These are phyloP conservation scores for Amaranthus hypochondriacus DNA, from an alignment of 148 eudicot genomes.

Conservation along the genomic window DNA sequence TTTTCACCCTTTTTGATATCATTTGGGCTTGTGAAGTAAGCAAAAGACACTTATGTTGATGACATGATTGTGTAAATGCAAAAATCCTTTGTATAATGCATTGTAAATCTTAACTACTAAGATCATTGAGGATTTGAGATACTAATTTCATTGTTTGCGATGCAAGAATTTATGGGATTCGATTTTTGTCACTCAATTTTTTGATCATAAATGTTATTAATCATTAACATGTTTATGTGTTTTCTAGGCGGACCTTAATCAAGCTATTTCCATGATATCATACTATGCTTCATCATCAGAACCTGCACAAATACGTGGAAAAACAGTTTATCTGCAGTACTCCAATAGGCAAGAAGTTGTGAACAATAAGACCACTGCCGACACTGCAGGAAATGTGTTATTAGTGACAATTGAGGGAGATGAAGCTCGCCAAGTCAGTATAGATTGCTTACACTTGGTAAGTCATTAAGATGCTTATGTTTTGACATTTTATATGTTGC, in stretches of 20 bases:
- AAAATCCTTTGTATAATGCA: not conserved
- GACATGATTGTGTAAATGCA: not conserved
- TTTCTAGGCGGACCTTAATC: conserved; percentile 82
- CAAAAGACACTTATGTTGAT: not conserved
- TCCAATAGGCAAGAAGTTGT: conserved; percentile 98
- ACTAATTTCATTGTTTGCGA: not conserved
- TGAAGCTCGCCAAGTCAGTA: conserved; percentile 99
- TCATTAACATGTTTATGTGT: conserved; percentile 10
- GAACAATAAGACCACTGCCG: conserved; percentile 97
- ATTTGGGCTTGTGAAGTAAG: not conserved
- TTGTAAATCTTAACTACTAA: too few relatives aligned
- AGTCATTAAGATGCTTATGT: conserved; percentile 32
- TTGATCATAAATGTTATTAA: conserved; percentile 5
- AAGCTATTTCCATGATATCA: conserved; percentile 97
- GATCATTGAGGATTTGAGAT: not conserved
- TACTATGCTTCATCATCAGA: conserved; percentile 97
- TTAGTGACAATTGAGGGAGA: conserved; percentile 94
- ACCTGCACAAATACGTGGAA: conserved; percentile 97
- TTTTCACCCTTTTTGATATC: not conserved
- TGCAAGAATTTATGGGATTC: not conserved
- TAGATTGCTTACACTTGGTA: conserved; percentile 96
- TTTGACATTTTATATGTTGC: conserved; percentile 29
- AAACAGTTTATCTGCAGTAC: conserved; percentile 93
- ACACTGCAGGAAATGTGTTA: conserved; percentile 87
- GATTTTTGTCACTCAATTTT: not conserved